These are phyloP conservation scores for Mesostigma viride DNA, from an alignment of 139 green algal species.

Conservation along the genomic window DNA sequence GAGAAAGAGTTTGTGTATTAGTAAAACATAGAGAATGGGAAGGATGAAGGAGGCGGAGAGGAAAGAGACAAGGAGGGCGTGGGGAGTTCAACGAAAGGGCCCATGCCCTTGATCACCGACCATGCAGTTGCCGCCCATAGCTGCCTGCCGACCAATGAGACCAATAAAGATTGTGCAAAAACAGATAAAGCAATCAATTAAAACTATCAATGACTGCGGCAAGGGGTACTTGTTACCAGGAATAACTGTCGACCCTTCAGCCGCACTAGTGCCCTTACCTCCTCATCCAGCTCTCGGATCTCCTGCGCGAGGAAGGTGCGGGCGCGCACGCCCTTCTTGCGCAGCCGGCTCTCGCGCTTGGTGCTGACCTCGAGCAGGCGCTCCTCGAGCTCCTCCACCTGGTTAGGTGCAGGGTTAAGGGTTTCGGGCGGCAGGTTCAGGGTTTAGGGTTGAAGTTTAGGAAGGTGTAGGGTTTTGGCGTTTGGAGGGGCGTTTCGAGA, in stretches of 20 bases:
- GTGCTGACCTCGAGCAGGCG: conserved; percentile 17
- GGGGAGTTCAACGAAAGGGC: background rate
- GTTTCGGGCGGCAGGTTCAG: too few relatives aligned
- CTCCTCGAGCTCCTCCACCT: conserved; percentile 31
- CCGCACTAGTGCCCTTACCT: conserved; percentile 22
- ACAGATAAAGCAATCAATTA: background rate
- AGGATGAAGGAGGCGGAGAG: background rate
- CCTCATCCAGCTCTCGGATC: conserved; percentile 34
- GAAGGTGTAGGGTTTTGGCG: too few relatives aligned
- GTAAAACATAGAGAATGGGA: background rate
- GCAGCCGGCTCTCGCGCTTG: conserved; percentile 10
- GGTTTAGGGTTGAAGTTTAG: too few relatives aligned
- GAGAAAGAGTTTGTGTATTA: background rate
- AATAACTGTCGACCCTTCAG: background rate
- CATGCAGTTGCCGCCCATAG: background rate
- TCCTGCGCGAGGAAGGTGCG: conserved; percentile 22
- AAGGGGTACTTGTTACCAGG: background rate
- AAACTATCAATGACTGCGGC: too few relatives aligned
- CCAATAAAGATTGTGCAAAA: background rate
- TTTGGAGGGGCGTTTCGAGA: too few relatives aligned
- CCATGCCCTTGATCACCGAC: background rate
- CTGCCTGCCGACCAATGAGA: background rate
- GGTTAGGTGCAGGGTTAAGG: background rate
- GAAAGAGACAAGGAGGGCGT: background rate
- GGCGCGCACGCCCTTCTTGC: conserved; percentile 23